Evolutionary conservation across 2,329 filamentous ascomycete genomes (phyloP).

Genomic region (Ceratocystis huliohia): DNA sequence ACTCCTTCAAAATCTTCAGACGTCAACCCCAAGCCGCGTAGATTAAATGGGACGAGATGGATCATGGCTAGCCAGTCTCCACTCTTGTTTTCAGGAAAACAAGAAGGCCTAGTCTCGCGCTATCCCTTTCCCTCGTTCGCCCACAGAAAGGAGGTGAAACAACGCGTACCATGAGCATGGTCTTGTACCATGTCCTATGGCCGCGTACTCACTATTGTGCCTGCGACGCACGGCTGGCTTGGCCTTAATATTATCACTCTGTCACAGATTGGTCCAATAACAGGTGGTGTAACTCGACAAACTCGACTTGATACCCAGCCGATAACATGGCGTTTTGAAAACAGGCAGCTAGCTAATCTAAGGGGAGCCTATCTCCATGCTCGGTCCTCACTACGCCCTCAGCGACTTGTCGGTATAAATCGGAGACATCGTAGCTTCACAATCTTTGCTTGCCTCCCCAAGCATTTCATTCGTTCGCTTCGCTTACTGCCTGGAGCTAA

Average conservation of each 20-base stretch:
- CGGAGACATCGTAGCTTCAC: neutral
- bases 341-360: neutral
- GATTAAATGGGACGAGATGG: too few relatives aligned
- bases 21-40: too few relatives aligned
- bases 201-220: too few relatives aligned
- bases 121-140: neutral
- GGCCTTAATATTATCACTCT: slow-evolving; percentile 1
- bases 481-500: neutral
- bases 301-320: neutral
- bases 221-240: neutral
- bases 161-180: neutral
- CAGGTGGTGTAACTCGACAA: slow-evolving; percentile 5
- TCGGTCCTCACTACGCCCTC: neutral
- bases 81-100: too few relatives aligned
- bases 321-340: neutral
- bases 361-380: neutral
- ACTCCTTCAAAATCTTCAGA: too few relatives aligned
- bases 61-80: too few relatives aligned
- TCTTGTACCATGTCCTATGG: too few relatives aligned
- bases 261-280: slow-evolving; percentile 4
- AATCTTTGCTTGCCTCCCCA: neutral
- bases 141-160: neutral
- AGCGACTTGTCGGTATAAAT: neutral
- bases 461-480: neutral
- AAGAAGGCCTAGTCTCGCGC: too few relatives aligned